Evolutionary conservation across 352 stramenopile species (phyloP).

Genomic region (Thalassiosira mediterranea): DNA sequence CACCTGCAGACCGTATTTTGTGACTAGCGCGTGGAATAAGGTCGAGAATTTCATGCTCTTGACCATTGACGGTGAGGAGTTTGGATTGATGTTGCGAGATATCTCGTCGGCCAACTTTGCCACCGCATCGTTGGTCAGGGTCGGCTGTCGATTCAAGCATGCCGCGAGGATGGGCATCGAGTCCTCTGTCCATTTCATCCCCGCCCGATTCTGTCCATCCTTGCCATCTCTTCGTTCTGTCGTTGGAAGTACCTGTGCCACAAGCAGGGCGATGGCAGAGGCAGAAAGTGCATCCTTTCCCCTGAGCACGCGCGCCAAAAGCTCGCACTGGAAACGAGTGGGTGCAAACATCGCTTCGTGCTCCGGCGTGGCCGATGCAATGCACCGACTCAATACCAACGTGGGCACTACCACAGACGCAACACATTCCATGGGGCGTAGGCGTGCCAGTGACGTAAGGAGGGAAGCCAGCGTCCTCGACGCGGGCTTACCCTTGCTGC

Average conservation of each 20-base stretch:
- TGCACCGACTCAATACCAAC: slow-evolving; percentile 6
- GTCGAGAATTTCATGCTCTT: slow-evolving; percentile 46
- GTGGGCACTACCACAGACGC: slow-evolving; percentile 26
- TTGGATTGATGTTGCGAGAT: slow-evolving; percentile 1
- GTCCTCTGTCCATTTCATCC: slow-evolving; percentile 47
- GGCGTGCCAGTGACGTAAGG: slow-evolving; percentile 20
- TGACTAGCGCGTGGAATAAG: slow-evolving; percentile 34
- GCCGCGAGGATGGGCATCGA: slow-evolving; percentile 36
- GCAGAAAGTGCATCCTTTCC: slow-evolving; percentile 38
- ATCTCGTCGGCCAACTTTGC: slow-evolving; percentile 30
- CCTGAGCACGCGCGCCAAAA: slow-evolving; percentile 34
- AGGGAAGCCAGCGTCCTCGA: slow-evolving; percentile 31
- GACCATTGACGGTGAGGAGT: slow-evolving; percentile 7
- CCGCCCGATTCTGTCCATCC: not conserved
- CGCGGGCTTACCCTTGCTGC: slow-evolving; percentile 23
- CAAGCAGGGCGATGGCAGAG: slow-evolving; percentile 26
- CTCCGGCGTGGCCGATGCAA: not conserved
- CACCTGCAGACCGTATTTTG: slow-evolving; percentile 28
- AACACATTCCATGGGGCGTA: slow-evolving; percentile 45
- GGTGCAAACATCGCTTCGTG: slow-evolving; percentile 14
- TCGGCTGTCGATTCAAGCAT: slow-evolving; percentile 44
- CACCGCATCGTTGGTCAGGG: slow-evolving; percentile 19
- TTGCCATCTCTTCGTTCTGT: not conserved
- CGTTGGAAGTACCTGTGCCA: slow-evolving; percentile 11
- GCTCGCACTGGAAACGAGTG: slow-evolving; percentile 48